Evolutionary conservation across 345 rosid species (phyloP), one percentile per base, ranked within the genome.

Genomic region (Eucalyptus microcorys): DNA sequence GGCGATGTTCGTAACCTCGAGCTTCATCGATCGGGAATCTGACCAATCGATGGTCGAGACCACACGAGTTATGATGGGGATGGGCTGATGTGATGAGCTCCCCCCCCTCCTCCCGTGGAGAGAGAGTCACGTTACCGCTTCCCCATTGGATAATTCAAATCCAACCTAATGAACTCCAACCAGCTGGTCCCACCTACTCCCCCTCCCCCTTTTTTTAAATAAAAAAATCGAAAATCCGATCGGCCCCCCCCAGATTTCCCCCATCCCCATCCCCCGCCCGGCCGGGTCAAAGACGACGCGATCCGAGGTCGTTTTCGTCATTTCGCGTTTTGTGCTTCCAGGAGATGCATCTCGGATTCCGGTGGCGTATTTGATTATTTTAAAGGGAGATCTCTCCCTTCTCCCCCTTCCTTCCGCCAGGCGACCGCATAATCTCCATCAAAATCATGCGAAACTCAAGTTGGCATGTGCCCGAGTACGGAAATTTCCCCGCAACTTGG

Each of bases 121-220:
- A 37, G 15, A 7, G 27, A 12, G 84, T 76, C 84, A 76, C 84
- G 84, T 76, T 76, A 76, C 42, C 84, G 47, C 47, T 21, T 76
- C 14, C 47, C 30, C 30, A 76, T 76, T 76, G 84, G 84, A 40
- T 6, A 12, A 22, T 40, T 76, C 84, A 76, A 40, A 76, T 76
- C 84, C 84, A 11, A 40, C 45, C 83, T 37, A 71, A 71, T 71
- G 83, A 37, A 10, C 45, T 10, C 68, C 45, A 37, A 76, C 84
- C 84, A 76, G 84, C 84, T 76, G 84, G 84, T 26, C 84, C 84
- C 84, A 40, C 47, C 47, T 64, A 64, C 17, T 15, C 15, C 76
- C 37, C 5, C 66, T 5, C 3, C 7, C 0, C 5, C 2, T 4
- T 24, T 57, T 59, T 8, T 24, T 55, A 4, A 59, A n/a, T 4